These are phyloP conservation scores for Pseudovirgaria hyperparasitica DNA, from an alignment of 2,329 filamentous ascomycete genomes.

Conservation along the genomic window DNA sequence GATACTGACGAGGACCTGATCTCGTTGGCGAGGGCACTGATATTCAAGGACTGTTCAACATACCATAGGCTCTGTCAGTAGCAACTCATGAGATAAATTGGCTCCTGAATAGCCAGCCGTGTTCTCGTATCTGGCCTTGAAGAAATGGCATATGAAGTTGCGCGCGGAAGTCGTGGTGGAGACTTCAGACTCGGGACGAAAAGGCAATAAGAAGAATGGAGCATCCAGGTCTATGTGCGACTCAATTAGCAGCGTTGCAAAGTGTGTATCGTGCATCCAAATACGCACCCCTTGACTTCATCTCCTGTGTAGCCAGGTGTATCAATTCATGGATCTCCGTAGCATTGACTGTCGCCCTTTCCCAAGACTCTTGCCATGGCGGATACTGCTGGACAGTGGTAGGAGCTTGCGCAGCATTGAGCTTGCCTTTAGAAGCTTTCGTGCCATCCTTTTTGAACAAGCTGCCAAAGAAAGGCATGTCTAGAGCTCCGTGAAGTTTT, in stretches of 20 bases:
- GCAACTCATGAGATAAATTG: conserved; percentile 67
- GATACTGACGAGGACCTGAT: conserved; percentile 78
- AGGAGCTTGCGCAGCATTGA: conserved; percentile 27
- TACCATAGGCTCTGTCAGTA: conserved; percentile 90
- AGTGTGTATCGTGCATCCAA: too few relatives aligned
- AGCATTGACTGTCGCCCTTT: conserved; percentile 66
- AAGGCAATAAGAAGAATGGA: conserved; percentile 87
- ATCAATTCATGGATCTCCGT: conserved; percentile 87
- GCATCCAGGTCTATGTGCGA: conserved; percentile 59
- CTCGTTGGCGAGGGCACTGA: conserved; percentile 5
- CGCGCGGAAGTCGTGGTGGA: conserved; percentile 71
- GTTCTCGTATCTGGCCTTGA: conserved; percentile 53
- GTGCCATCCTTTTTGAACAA: conserved; percentile 64
- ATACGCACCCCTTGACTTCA: conserved; percentile 77
- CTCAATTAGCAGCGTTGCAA: conserved; percentile 7
- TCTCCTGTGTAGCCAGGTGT: conserved; percentile 71
- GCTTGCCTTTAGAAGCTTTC: conserved; percentile 39
- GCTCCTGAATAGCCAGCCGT: conserved; percentile 51
- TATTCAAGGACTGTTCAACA: conserved; percentile 15
- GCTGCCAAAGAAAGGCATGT: conserved; percentile 48
- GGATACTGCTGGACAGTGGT: conserved; percentile 52
- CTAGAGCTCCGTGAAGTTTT: too few relatives aligned
- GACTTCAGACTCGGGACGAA: conserved; percentile 83
- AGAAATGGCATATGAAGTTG: conserved; percentile 87
- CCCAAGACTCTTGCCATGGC: conserved; percentile 79